Percentiles rank a stretch among this genome's conserved stretches.
phyloP scores from a whole-genome alignment of 768 basidiomycete species.

The Boletus subcaerulescens region DNA sequence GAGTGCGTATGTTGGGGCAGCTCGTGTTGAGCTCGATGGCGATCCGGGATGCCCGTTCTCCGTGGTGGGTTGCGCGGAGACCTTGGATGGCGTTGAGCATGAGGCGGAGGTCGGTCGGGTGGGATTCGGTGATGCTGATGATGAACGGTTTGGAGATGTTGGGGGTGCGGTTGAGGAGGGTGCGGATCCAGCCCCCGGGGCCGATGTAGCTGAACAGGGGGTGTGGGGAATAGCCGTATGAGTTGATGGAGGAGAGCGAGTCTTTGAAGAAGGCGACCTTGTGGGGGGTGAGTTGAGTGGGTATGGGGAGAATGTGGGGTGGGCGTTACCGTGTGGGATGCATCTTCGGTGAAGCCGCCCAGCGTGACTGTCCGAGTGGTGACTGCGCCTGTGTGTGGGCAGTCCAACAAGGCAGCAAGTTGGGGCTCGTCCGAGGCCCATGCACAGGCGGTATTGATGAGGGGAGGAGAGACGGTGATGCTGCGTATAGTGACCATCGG shows the following conservation, averaged over 20 bases:
- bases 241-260: slow-evolving; percentile 66
- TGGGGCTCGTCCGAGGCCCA: slow-evolving; percentile 75
- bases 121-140: slow-evolving; percentile 72
- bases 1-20: slow-evolving; percentile 71
- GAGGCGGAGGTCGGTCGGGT: slow-evolving; percentile 43
- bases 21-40: slow-evolving; percentile 82
- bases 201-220: slow-evolving; percentile 62
- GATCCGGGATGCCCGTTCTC: slow-evolving; percentile 37
- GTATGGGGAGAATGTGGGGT: neutral
- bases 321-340: slow-evolving; percentile 51
- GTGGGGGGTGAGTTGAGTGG: slow-evolving; percentile 4
- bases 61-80: slow-evolving; percentile 42
- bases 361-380: slow-evolving; percentile 77
- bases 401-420: slow-evolving; percentile 62
- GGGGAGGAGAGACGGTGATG: slow-evolving; percentile 55
- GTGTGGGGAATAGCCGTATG: slow-evolving; percentile 85
- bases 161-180: slow-evolving; percentile 37
- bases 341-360: slow-evolving; percentile 66
- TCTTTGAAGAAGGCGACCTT: slow-evolving; percentile 61
- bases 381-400: slow-evolving; percentile 70
- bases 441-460: slow-evolving; percentile 77
- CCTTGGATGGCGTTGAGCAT: slow-evolving; percentile 62
- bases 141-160: slow-evolving; percentile 62
- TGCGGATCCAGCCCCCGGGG: slow-evolving; percentile 46
- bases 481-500: slow-evolving; percentile 58